Evolutionary conservation across 768 basidiomycete species (phyloP).

Genomic region (Naganishia friedmannii): DNA sequence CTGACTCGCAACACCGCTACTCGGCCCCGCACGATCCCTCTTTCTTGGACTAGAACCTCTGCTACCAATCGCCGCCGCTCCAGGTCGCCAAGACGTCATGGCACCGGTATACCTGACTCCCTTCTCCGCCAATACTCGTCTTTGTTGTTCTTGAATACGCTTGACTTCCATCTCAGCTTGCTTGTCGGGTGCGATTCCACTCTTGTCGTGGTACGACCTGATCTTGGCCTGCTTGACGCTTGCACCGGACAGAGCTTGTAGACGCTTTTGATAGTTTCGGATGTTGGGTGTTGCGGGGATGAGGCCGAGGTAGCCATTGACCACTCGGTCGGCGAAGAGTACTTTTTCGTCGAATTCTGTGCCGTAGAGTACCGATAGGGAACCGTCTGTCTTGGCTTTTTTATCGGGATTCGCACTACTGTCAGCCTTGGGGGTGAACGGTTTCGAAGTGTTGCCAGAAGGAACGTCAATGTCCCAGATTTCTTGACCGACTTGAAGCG

Average conservation of each 20-base stretch:
- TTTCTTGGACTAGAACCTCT: conserved; percentile 28
- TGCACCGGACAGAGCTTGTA: conserved; percentile 24
- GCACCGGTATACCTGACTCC: conserved; percentile 25
- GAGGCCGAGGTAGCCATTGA: conserved; percentile 44
- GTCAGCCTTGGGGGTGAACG: conserved; percentile 3
- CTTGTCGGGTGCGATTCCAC: conserved; percentile 27
- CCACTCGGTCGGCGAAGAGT: conserved; percentile 41
- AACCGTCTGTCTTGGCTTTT: conserved; percentile 16
- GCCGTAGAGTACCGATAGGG: conserved; percentile 34
- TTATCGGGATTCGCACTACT: neutral
- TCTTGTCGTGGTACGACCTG: conserved; percentile 26
- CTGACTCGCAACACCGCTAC: conserved; percentile 1
- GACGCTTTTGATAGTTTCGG: conserved; percentile 41
- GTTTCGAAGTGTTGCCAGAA: conserved; percentile 18
- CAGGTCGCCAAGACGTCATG: conserved; percentile 24
- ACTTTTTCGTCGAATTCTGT: conserved; percentile 36
- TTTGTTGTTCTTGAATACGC: conserved; percentile 28
- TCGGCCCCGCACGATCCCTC: conserved; percentile 29
- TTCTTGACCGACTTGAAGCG: conserved; percentile 87
- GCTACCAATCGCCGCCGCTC: conserved; percentile 10
- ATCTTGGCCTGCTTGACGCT: conserved; percentile 25
- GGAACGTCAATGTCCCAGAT: conserved; percentile 70
- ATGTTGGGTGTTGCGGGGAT: conserved; percentile 37
- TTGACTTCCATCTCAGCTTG: conserved; percentile 28
- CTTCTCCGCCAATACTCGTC: conserved; percentile 21